Percentiles rank a stretch among this genome's conserved stretches.
Evolutionary conservation across 495 filamentous ascomycete genomes (phyloP).

Genomic region (Gamarada debralockiae): DNA sequence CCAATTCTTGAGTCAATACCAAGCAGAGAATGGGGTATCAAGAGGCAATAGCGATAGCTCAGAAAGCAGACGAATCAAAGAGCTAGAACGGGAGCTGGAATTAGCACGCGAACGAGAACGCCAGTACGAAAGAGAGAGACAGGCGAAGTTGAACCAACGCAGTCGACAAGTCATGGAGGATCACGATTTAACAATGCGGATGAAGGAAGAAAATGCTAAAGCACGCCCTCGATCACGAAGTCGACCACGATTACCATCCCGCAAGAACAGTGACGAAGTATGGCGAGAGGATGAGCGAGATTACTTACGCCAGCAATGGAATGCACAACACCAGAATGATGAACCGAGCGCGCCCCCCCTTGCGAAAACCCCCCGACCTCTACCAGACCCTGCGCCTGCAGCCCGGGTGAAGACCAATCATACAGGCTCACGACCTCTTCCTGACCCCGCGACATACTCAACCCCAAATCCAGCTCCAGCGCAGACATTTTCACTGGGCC

Average conservation of each 20-base stretch:
- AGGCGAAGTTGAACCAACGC: constrained; percentile 41
- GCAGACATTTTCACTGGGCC: constrained; percentile 23
- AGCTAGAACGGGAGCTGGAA: constrained; percentile 83
- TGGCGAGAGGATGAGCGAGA: constrained; percentile 74
- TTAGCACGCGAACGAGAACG: constrained; percentile 80
- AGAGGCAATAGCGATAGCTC: constrained; percentile 7
- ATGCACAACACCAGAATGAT: constrained; percentile 42
- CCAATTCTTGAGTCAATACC: constrained; percentile 84
- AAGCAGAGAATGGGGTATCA: constrained; percentile 48
- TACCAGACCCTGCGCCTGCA: constrained; percentile 21
- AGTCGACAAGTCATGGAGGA: constrained; percentile 19
- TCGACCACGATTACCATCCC: constrained; percentile 35
- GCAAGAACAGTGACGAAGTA: constrained; percentile 46
- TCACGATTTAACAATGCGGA: constrained; percentile 21
- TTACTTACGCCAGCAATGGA: constrained; percentile 68
- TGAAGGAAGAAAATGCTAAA: constrained; percentile 32
- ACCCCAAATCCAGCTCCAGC: constrained; percentile 14
- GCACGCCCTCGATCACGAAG: constrained; percentile 35
- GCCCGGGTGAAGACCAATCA: constrained; percentile 21
- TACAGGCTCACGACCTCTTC: constrained; percentile 41
- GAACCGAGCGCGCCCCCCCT: constrained; percentile 34
- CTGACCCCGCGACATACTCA: constrained; percentile 43
- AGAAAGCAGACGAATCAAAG: constrained; percentile 58
- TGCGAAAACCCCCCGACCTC: constrained; percentile 33
- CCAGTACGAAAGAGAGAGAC: constrained; percentile 77